A percentile compares a stretch with the other conserved stretches of the same genome.
These are phyloP conservation scores for Oryza glaberrima DNA, from an alignment of 176 grass and related monocot genomes.

Conservation along the genomic window DNA sequence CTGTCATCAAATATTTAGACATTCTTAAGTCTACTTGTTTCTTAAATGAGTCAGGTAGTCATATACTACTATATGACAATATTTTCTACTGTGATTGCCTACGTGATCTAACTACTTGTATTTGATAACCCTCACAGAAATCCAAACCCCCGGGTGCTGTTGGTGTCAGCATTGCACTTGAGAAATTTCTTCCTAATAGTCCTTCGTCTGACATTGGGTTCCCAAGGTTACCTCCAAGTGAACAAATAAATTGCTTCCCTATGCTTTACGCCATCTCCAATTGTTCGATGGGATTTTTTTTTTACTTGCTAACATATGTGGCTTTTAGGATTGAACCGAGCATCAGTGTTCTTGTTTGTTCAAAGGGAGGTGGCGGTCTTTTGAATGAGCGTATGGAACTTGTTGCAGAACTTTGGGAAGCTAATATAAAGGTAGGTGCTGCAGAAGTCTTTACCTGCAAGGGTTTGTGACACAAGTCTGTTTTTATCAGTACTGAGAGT, in stretches of 20 bases:
- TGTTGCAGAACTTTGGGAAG: slow-evolving; percentile 87
- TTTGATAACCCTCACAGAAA: slow-evolving; percentile 61
- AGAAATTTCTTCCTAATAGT: slow-evolving; percentile 80
- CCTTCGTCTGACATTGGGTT: slow-evolving; percentile 75
- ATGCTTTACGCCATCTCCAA: neutral
- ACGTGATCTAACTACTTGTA: slow-evolving; percentile 21
- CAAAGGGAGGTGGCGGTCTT: slow-evolving; percentile 87
- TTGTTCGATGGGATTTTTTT: neutral
- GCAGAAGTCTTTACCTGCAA: neutral
- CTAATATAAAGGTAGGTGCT: slow-evolving; percentile 83
- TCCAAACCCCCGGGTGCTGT: slow-evolving; percentile 74
- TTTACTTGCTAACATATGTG: neutral
- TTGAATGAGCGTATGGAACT: slow-evolving; percentile 85
- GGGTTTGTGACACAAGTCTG: neutral
- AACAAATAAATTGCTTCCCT: slow-evolving; percentile 41
- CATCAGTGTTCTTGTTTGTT: slow-evolving; percentile 91
- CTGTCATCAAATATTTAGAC: neutral
- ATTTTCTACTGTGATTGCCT: slow-evolving; percentile 2
- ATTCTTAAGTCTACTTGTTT: neutral
- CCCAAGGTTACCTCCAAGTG: slow-evolving; percentile 60
- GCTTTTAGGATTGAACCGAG: slow-evolving; percentile 69
- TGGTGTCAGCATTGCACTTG: slow-evolving; percentile 95
- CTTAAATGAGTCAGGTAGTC: neutral
- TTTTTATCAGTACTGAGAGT: slow-evolving; percentile 29
- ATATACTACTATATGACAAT: slow-evolving; percentile 3